These are phyloP conservation scores for Postia placenta DNA, from an alignment of 768 basidiomycete species.

Conservation along the genomic window DNA sequence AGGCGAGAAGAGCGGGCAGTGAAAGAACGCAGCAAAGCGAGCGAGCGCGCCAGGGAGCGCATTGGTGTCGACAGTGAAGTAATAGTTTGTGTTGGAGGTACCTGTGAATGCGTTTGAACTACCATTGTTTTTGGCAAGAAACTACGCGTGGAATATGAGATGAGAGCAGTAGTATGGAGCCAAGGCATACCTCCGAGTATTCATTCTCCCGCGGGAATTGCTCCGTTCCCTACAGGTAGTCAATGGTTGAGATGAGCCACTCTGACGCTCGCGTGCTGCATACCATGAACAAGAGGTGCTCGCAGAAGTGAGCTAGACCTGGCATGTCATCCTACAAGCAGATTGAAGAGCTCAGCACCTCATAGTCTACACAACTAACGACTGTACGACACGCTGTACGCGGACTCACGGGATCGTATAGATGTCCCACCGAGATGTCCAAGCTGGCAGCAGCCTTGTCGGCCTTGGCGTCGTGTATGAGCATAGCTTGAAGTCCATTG, in stretches of 20 bases:
- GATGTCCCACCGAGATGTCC: constrained; percentile 91
- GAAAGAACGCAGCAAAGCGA: constrained; percentile 85
- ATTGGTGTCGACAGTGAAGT: constrained; percentile 62
- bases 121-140: constrained; percentile 77
- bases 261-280: constrained; percentile 17
- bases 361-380: too few relatives aligned
- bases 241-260: neutral
- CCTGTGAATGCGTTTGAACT: constrained; percentile 90
- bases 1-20: constrained; percentile 82
- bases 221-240: constrained; percentile 56
- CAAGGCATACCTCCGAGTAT: constrained; percentile 65
- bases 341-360: neutral
- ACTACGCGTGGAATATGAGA: constrained; percentile 34
- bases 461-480: constrained; percentile 78
- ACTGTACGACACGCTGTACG: neutral
- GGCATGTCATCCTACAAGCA: constrained; percentile 74
- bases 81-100: constrained; percentile 87
- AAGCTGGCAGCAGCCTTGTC: constrained; percentile 95
- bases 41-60: constrained; percentile 65
- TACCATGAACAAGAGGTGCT: constrained; percentile 95
- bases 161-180: neutral
- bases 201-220: constrained; percentile 91
- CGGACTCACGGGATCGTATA: constrained; percentile 79
- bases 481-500: constrained; percentile 82
- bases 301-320: constrained; percentile 91